phyloP scores from a whole-genome alignment of 1,139 yeast species.

The Saccharomycopsis hybrid region DNA sequence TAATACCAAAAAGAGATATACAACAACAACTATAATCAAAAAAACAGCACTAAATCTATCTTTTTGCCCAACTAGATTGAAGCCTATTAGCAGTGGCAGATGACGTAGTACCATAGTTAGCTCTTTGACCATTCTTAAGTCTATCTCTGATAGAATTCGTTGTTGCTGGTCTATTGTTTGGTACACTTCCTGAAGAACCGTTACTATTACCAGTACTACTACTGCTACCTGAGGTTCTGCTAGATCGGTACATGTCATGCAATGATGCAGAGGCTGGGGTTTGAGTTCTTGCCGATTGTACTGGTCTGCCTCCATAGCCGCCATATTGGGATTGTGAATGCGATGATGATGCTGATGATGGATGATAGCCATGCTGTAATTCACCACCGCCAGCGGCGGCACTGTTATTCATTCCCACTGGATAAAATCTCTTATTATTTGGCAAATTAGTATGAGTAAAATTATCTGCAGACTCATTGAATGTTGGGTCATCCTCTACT shows the following conservation, averaged over 20 bases:
- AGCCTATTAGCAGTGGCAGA: slow-evolving; percentile 7
- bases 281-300: slow-evolving; percentile 16
- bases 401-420: slow-evolving; percentile 2
- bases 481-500: slow-evolving; percentile 17
- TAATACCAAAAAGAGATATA: no score
- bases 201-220: neutral
- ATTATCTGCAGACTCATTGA: slow-evolving; percentile 4
- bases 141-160: slow-evolving; percentile 14
- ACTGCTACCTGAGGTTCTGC: slow-evolving; percentile 5
- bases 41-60: neutral
- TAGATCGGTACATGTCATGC: slow-evolving; percentile 19
- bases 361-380: neutral
- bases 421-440: slow-evolving; percentile 11
- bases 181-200: neutral
- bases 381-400: neutral
- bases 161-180: neutral
- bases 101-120: slow-evolving; percentile 2
- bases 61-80: slow-evolving; percentile 2
- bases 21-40: neutral
- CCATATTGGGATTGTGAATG: slow-evolving; percentile 1
- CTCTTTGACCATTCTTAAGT: slow-evolving; percentile 11
- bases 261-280: slow-evolving; percentile 21
- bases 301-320: neutral
- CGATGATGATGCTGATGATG: neutral
- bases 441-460: slow-evolving; percentile 6